Evolutionary conservation across 2,329 filamentous ascomycete genomes (phyloP), one percentile per base, ranked within the genome.

Genomic region (Nothopassalora personata): DNA sequence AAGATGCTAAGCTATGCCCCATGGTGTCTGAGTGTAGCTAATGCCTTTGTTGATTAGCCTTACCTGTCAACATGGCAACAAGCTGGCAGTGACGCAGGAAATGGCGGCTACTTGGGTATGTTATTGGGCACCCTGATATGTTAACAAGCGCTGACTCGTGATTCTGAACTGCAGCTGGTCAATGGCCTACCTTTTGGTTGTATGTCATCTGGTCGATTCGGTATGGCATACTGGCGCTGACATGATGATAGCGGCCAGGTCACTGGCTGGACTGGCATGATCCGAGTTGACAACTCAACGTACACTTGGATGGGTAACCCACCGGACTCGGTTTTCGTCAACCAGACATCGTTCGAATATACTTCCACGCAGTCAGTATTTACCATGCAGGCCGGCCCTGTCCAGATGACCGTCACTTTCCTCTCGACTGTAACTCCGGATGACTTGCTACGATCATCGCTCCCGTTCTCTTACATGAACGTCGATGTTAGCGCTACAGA

Each of bases 351-450:
- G 0, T 86, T 85, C 68, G 79, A 84, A 56, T 91, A 90, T 70
- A 90, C 88, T 0, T 86, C 87, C 1, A 90, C 88, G 4, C 81
- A 80, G 68, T 90, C 86, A 67, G 83, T 82, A 18, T 91, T 91
- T 70, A 84, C 80, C 7, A 56, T 63, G 54, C 47, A 57, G 23
- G 61, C 61, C 30, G 63, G 63, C 2, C 61, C 59, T 28, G 63
- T 65, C n/a, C 53, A 63, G 39, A 77, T 91, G 77, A 87, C 80
- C 18, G 80, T 87, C 54, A 88, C 83, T 0, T 91, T 91, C 67
- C 71, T 90, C 50, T 88, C 86, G 0, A 86, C 87, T 0, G 78
- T 91, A n/a, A 86, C 82, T 15, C 84, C 87, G 0, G 75, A 83
- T 36, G 87, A 91, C 66, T 71, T 87, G 11, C 80, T 79, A 60